These are phyloP conservation scores for Orbilia javanica DNA, from an alignment of 2,329 filamentous ascomycete species.

Conservation along the genomic window DNA sequence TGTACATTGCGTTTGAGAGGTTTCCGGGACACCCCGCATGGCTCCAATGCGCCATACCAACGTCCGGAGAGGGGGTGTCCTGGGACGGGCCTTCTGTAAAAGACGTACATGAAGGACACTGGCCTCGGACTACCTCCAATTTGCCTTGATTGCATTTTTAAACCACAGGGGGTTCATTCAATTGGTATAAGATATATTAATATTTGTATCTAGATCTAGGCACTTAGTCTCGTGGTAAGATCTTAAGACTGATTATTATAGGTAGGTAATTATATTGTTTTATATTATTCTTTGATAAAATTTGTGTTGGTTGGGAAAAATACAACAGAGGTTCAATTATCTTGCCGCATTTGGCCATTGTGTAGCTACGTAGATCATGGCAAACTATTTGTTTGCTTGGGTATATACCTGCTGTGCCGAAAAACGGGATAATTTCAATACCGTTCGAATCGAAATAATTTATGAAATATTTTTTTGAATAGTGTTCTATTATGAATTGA, in stretches of 20 bases:
- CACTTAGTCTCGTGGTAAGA: no score
- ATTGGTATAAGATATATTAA: background rate
- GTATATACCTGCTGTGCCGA: no score
- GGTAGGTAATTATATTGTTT: no score
- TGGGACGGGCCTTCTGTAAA: background rate
- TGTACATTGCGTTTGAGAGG: background rate
- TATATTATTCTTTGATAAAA: background rate
- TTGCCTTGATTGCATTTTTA: background rate
- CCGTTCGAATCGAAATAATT: no score
- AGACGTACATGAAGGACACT: background rate
- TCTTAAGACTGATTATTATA: background rate
- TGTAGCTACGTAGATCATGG: background rate
- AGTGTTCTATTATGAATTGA: no score
- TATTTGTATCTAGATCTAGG: no score
- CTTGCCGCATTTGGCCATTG: no score
- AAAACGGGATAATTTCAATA: no score
- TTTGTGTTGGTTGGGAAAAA: background rate
- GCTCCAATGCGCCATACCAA: background rate
- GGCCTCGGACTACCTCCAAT: background rate
- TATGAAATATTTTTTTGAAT: no score
- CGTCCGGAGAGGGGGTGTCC: background rate
- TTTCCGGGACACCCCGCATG: background rate
- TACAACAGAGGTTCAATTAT: background rate
- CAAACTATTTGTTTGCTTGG: no score
- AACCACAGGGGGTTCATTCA: background rate